These are phyloP conservation scores for Manihot esculenta DNA, from an alignment of 441 rosid species.

Conservation along the genomic window DNA sequence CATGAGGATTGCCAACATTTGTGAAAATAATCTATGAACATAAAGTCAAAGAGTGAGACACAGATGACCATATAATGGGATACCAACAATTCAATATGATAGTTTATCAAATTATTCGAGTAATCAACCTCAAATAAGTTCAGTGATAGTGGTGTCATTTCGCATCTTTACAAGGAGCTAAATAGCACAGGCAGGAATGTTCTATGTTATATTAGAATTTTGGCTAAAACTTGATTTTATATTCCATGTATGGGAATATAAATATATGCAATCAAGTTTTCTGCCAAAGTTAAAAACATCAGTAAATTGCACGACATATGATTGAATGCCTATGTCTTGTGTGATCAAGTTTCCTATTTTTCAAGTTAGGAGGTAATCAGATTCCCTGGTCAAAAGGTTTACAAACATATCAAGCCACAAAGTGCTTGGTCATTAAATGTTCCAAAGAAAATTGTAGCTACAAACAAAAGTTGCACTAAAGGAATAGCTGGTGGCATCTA, in stretches of 20 bases:
- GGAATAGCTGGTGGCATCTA: not conserved
- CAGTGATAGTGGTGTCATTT: not conserved
- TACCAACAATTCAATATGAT: not conserved
- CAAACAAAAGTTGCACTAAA: not conserved
- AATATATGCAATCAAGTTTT: not conserved
- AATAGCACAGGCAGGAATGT: not conserved
- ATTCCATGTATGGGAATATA: not conserved
- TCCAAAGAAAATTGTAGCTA: not conserved
- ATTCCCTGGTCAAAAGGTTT: not conserved
- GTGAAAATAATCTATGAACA: slow-evolving; percentile 81
- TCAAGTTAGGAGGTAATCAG: not conserved
- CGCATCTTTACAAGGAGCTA: slow-evolving; percentile 1
- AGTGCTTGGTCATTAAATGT: not conserved
- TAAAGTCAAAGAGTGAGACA: slow-evolving; percentile 21
- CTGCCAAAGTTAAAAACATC: not conserved
- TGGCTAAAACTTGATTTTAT: not conserved
- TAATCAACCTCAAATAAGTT: not conserved
- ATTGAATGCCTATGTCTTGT: not conserved
- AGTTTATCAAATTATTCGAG: not conserved
- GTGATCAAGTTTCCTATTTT: not conserved
- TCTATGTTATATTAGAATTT: not conserved
- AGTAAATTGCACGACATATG: not conserved
- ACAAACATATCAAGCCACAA: not conserved
- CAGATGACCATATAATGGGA: not conserved
- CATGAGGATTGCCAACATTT: slow-evolving; percentile 98